Base-by-base conservation (phyloP, 108 stramenopile genomes). In the Nitzschia palea region DNA sequence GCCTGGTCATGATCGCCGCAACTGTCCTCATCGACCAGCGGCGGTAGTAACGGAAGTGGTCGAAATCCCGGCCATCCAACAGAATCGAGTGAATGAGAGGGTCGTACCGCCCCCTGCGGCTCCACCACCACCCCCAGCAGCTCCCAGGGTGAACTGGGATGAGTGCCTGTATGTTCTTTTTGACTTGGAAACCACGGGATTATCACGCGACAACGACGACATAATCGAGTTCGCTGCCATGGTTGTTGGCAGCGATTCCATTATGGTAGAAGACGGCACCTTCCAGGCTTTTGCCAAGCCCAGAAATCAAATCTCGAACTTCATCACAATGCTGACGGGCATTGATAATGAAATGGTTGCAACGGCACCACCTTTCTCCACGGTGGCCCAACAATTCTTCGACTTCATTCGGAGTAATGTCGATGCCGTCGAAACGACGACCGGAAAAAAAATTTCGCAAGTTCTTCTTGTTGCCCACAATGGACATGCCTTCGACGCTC, bases 201-300 rank as follows among this genome's bases (percentile, higher is more conserved):
- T 28, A 6, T 56, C 55, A 8, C 27, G 18, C 8, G 31, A 8
- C 27, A 4, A 10, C 8, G 29, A 56, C 9, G 28, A 27, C 10
- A 56, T 56, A 8, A 56, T 56, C 18, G 55, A 56, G 18, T 12
- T 56, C 18, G 55, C 55, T 10, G n/a, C n/a, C n/a, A n/a, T n/a
- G n/a, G n/a, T n/a, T n/a, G n/a, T n/a, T n/a, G n/a, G n/a, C n/a
- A n/a, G n/a, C n/a, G n/a, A n/a, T n/a, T n/a, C n/a, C n/a, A n/a
- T n/a, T n/a, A n/a, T n/a, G n/a, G 9, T 56, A 8, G 55, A 31
- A 56, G 8, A 10, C 9, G 55, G 18, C 8, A 31, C 55, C 4
- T 56, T 56, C 18, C 12, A 56, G 9, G 8, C 25, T 8, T 31
- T 31, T n/a, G 30, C 31, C 25, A 28, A 32, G 9, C 55, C 55